Evolutionary conservation across 768 basidiomycete species (phyloP).

Genomic region (Amanita jacksonii): DNA sequence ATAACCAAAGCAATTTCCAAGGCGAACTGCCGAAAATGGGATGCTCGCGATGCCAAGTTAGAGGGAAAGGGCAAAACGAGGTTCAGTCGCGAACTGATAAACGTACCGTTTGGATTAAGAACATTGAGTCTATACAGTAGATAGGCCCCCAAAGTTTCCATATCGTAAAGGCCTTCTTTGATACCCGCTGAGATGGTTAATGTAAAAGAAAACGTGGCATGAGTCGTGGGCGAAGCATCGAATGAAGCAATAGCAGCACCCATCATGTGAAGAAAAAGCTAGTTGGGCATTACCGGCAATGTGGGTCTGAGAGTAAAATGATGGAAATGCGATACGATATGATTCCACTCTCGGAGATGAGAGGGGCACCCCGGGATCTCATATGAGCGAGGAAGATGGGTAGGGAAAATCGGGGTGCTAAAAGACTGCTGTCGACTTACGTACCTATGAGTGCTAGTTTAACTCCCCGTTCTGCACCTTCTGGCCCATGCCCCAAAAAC

Average conservation of each 20-base stretch:
- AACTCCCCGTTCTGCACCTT: constrained; percentile 84
- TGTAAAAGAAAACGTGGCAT: constrained; percentile 5
- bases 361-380: not conserved
- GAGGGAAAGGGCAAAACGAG: constrained; percentile 6
- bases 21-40: not conserved
- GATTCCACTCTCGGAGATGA: not conserved
- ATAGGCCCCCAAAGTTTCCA: constrained; percentile 79
- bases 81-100: constrained; percentile 7
- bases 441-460: constrained; percentile 90
- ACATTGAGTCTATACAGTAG: constrained; percentile 78
- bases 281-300: constrained; percentile 11
- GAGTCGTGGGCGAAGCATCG: not conserved
- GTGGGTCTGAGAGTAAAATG: not conserved
- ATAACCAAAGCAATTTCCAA: constrained; percentile 1
- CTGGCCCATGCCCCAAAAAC: constrained; percentile 78
- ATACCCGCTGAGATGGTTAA: constrained; percentile 63
- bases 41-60: constrained; percentile 1
- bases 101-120: constrained; percentile 62
- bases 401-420: not conserved
- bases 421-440: constrained; percentile 22
- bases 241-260: not conserved
- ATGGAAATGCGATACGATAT: constrained; percentile 1
- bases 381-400: not conserved
- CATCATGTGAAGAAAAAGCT: not conserved
- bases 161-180: constrained; percentile 86